These are phyloP conservation scores for Phytophthora citricola DNA, from an alignment of 352 stramenopile genomes.

Conservation along the genomic window DNA sequence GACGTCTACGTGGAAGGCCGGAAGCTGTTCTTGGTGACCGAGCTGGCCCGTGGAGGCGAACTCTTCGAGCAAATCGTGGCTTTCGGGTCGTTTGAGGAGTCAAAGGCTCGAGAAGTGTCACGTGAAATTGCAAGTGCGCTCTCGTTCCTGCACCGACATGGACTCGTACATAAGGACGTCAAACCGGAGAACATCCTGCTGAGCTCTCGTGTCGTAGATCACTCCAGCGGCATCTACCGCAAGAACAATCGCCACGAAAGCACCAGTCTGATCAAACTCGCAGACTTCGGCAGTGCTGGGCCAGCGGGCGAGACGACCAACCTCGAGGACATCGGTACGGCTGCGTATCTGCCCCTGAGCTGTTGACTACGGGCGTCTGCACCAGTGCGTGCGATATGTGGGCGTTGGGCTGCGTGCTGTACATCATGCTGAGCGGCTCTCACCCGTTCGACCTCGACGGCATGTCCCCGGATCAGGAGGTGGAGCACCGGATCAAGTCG, in stretches of 20 bases:
- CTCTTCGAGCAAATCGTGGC: conserved; percentile 91
- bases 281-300: conserved; percentile 82
- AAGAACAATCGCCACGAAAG: conserved; percentile 24
- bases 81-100: conserved; percentile 67
- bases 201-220: conserved; percentile 39
- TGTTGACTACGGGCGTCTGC: conserved; percentile 58
- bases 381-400: conserved; percentile 81
- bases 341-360: conserved; percentile 75
- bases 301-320: conserved; percentile 40
- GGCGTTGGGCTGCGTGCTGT: conserved; percentile 93
- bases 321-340: conserved; percentile 76
- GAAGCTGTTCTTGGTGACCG: conserved; percentile 89
- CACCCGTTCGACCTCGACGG: conserved; percentile 94
- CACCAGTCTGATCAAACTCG: conserved; percentile 66
- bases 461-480: conserved; percentile 80
- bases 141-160: conserved; percentile 71
- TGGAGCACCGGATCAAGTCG: conserved; percentile 81
- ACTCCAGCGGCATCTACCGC: conserved; percentile 15
- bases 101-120: conserved; percentile 50
- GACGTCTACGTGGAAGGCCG: conserved; percentile 84
- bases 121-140: conserved; percentile 71
- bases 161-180: conserved; percentile 83
- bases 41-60: conserved; percentile 88
- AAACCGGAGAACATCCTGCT: conserved; percentile 88
- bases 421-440: conserved; percentile 93